phyloP scores from a whole-genome alignment of 495 filamentous ascomycete genomes.

The Penicillium dipodomyicola region DNA sequence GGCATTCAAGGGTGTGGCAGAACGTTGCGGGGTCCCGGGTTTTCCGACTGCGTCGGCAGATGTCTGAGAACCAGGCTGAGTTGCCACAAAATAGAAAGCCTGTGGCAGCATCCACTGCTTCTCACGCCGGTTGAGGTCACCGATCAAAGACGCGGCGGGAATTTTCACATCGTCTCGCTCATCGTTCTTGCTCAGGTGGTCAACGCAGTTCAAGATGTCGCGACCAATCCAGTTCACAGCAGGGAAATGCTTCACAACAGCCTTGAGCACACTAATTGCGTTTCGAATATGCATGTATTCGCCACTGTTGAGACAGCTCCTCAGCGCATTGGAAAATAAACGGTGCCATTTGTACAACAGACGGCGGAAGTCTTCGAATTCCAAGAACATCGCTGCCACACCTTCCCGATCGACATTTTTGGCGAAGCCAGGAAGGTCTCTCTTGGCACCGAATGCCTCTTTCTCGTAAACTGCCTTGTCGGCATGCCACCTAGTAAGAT shows the following conservation, averaged over 20 bases:
- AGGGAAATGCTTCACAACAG: slow-evolving; percentile 75
- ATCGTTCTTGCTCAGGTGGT: slow-evolving; percentile 62
- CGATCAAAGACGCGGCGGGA: slow-evolving; percentile 78
- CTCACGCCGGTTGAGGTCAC: slow-evolving; percentile 74
- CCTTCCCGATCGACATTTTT: slow-evolving; percentile 59
- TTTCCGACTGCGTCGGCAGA: slow-evolving; percentile 33
- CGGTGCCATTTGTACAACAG: slow-evolving; percentile 89
- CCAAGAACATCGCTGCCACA: slow-evolving; percentile 63
- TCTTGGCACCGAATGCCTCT: slow-evolving; percentile 65
- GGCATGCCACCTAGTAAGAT: slow-evolving; percentile 80
- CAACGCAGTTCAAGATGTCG: slow-evolving; percentile 64
- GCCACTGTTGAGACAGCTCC: slow-evolving; percentile 68
- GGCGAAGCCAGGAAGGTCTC: slow-evolving; percentile 67
- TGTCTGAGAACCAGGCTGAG: slow-evolving; percentile 25
- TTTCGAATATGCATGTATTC: slow-evolving; percentile 99
- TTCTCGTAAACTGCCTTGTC: slow-evolving; percentile 74
- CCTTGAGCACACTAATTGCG: slow-evolving; percentile 86
- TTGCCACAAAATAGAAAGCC: slow-evolving; percentile 55
- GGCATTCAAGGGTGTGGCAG: slow-evolving; percentile 45
- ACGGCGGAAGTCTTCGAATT: slow-evolving; percentile 82
- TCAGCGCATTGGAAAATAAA: slow-evolving; percentile 68
- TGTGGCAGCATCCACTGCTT: slow-evolving; percentile 84
- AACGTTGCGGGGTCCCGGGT: slow-evolving; percentile 36
- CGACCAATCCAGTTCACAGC: slow-evolving; percentile 83
- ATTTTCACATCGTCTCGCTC: slow-evolving; percentile 86